Evolutionary conservation across 2,329 filamentous ascomycete species (phyloP).

Genomic region (Hypoxylon sp.): DNA sequence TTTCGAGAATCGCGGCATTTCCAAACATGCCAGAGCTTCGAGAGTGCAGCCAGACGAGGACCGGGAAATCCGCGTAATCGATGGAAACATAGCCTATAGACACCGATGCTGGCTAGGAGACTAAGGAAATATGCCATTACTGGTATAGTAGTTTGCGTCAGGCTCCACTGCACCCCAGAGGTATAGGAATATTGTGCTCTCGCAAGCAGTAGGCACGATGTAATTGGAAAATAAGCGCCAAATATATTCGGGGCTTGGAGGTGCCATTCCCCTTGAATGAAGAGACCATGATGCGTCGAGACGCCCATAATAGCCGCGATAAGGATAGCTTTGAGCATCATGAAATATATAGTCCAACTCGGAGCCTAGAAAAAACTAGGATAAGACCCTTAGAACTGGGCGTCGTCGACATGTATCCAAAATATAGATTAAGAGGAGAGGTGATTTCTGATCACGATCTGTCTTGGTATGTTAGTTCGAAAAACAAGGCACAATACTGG

Average conservation of each 20-base stretch:
- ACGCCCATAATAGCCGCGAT: conserved; percentile 1
- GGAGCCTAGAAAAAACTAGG: not conserved
- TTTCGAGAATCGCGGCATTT: conserved; percentile 1
- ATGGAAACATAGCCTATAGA: conserved; percentile 6
- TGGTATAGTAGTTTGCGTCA: not conserved
- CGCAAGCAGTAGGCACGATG: not conserved
- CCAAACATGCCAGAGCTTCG: conserved; percentile 21
- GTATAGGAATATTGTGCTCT: not conserved
- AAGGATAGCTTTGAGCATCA: not conserved
- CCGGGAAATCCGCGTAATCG: not conserved
- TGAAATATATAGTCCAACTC: not conserved
- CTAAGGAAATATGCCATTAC: not conserved
- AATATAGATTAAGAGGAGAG: not conserved
- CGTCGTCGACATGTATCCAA: not conserved
- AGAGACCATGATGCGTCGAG: not conserved
- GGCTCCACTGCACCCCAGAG: not conserved
- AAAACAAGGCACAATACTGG: not conserved
- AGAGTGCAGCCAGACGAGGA: conserved; percentile 1
- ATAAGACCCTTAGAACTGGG: not conserved
- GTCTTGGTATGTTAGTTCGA: not conserved
- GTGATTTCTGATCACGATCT: not conserved
- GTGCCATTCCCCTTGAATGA: conserved; percentile 17
- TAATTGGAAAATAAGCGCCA: not conserved
- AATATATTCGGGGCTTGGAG: not conserved
- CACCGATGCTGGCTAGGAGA: not conserved